A percentile compares a stretch with the other conserved stretches of the same genome.
These are phyloP conservation scores for Clarireedia paspali DNA, from an alignment of 2,329 filamentous ascomycete species.

Conservation along the genomic window DNA sequence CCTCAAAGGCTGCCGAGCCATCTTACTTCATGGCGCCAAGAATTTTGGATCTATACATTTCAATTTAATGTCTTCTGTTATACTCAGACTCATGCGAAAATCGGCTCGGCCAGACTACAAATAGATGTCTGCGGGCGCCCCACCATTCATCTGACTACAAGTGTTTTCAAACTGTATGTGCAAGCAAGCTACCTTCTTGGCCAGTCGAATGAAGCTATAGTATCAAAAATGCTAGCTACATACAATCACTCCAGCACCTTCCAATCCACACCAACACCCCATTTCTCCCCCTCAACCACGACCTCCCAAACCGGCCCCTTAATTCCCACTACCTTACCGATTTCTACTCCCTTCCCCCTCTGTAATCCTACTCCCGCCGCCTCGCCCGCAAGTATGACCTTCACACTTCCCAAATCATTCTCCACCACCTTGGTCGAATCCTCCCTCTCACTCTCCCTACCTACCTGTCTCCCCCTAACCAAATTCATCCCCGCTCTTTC, in stretches of 20 bases:
- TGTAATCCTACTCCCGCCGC: constrained; percentile 20
- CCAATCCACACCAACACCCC: constrained; percentile 31
- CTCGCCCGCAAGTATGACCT: constrained; percentile 28
- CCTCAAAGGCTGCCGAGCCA: too few relatives aligned
- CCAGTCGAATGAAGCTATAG: background rate
- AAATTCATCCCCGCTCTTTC: constrained; percentile 23
- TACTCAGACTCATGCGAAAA: too few relatives aligned
- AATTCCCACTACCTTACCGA: constrained; percentile 25
- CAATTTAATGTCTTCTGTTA: too few relatives aligned
- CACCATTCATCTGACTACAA: too few relatives aligned
- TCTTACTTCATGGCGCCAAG: too few relatives aligned
- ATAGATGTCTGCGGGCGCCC: too few relatives aligned
- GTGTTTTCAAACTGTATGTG: background rate
- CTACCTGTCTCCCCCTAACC: constrained; percentile 22
- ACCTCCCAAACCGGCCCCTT: constrained; percentile 30
- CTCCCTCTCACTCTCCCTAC: constrained; percentile 7
- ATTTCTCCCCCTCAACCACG: constrained; percentile 24
- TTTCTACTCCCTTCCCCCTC: constrained; percentile 19
- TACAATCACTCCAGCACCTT: constrained; percentile 21
- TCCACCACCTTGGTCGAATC: constrained; percentile 9
- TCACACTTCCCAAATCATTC: constrained; percentile 15
- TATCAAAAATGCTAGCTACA: background rate
- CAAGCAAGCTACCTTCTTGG: background rate
- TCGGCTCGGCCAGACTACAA: too few relatives aligned
- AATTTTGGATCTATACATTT: too few relatives aligned